phyloP scores from a whole-genome alignment of 225 moss, liverwort and hornwort species.

The Climacium dendroides region DNA sequence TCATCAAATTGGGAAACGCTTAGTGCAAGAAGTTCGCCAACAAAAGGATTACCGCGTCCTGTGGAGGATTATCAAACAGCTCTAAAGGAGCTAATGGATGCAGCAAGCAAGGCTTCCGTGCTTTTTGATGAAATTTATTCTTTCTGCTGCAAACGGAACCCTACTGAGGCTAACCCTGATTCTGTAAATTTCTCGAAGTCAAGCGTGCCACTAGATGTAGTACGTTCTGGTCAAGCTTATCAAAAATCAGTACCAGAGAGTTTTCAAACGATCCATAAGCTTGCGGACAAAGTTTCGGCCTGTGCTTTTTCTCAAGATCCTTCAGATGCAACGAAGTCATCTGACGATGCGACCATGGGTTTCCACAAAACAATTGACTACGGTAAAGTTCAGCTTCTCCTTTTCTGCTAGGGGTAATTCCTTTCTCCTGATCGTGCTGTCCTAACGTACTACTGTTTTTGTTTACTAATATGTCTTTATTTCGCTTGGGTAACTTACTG shows the following conservation, averaged over 20 bases:
- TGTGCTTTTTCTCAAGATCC: slow-evolving; percentile 7
- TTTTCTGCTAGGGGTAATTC: neutral
- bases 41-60: slow-evolving; percentile 20
- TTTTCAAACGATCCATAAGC: slow-evolving; percentile 33
- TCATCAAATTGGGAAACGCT: slow-evolving; percentile 22
- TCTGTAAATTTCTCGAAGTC: neutral
- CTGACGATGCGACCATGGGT: neutral
- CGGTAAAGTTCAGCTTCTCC: neutral
- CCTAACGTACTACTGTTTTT: neutral
- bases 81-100: slow-evolving; percentile 47
- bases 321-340: slow-evolving; percentile 4
- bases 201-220: slow-evolving; percentile 12
- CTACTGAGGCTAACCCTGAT: neutral
- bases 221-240: slow-evolving; percentile 14
- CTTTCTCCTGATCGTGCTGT: neutral
- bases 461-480: neutral
- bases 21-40: neutral
- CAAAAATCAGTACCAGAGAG: slow-evolving; percentile 15
- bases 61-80: slow-evolving; percentile 45
- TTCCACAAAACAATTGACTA: slow-evolving; percentile 14
- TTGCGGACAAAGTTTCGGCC: slow-evolving; percentile 18
- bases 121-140: slow-evolving; percentile 44
- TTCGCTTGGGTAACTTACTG: neutral
- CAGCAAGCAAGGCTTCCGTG: slow-evolving; percentile 39
- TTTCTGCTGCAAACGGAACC: neutral